Base-by-base conservation (phyloP, 2,329 filamentous ascomycete species). In the Fusarium tricinctum region DNA sequence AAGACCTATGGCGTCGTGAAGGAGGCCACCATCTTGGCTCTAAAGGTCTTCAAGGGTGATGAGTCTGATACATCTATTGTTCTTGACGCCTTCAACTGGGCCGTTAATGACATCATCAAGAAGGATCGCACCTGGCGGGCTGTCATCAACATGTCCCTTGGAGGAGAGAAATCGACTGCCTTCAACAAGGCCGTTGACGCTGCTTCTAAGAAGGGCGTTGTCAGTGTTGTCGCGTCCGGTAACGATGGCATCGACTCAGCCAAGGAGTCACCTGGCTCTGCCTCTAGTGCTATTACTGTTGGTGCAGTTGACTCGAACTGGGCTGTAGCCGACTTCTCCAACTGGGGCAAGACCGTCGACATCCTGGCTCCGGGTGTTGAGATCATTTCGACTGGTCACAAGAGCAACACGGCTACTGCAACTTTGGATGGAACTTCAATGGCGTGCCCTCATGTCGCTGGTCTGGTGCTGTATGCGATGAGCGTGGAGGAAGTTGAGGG, bases 361-460 rank as follows among this genome's bases (percentile, higher is more conserved):
- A 74, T 85, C 48, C 80, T 84, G 48, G 83, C 82, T 0, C 82
- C 83, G 0, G 83, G 83, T 6, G 75, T 79, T 6, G 64, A 58
- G 17, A 73, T 85, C 28, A 12, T 81, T 0, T 85, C 82, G 4
- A 69, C 83, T 0, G 61, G 53, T 0, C 45, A 56, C 8, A 54
- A 46, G 5, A 85, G 74, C 47, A 78, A 75, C 52, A 61, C 82
- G 15, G 78, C 66, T 30, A 73, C 75, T 1, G 40, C 39, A 26
- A 75, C 67, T 2, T 77, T 83, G 49, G 81, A 78, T 3, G 59
- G 86, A 22, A 88, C 86, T 4, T 85, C 81, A 0, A 86, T 86
- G 83, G 82, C 85, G 12, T 76, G 80, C 10, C 86, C 85, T 4
- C 83, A 86, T 59, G 78, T 87, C 52, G 80, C 82, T n/a, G 86